Evolutionary conservation across 2,329 filamentous ascomycete species (phyloP), one percentile per base, ranked within the genome.

Genomic region (Microdochium nivale): DNA sequence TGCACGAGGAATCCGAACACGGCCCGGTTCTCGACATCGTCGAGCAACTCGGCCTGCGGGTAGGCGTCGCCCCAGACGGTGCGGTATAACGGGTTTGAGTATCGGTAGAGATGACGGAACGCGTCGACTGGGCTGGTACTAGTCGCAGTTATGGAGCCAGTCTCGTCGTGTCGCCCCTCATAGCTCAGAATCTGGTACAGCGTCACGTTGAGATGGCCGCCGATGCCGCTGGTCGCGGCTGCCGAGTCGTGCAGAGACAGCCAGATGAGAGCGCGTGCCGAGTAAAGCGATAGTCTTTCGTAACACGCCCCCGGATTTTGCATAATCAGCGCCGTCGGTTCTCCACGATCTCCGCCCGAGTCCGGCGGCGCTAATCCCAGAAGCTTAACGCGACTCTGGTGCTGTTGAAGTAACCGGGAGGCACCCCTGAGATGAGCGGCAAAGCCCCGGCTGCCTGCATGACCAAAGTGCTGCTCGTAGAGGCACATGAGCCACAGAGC

Each of bases 381-480:
- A 33, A 30, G 53, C 53, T 19, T 53, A 37, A 47, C 53, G 25
- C 48, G 16, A 19, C 53, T 52, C 11, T 57, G 62, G 10, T 60
- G 58, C n/a, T 64, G 57, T 37, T 62, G 58, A n/a, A 69, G 48
- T 21, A 69, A 57, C 32, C 63, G 55, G 2, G 65, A 58, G 2
- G 65, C 61, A 1, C 66, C 67, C 19, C 58, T 59, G 3, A 69
- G 58, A 49, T 70, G 67, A n/a, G 65, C 64, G 2, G 59, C 51
- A 30, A 65, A 54, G 1, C 65, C 65, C 8, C 54, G 58, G 21
- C 65, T 64, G 10, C 53, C 56, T 1, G 60, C 58, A 16, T 70
- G 67, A 16, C 67, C 67, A 35, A 64, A 67, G 27, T 67, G 67
- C 51, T 70, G 67, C 55, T 70, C 67, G 33, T 69, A 70, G 2